Evolutionary conservation across 805 yeast species (phyloP), one percentile per base, ranked within the genome.

Genomic region (Suhomyces canberraensis): DNA sequence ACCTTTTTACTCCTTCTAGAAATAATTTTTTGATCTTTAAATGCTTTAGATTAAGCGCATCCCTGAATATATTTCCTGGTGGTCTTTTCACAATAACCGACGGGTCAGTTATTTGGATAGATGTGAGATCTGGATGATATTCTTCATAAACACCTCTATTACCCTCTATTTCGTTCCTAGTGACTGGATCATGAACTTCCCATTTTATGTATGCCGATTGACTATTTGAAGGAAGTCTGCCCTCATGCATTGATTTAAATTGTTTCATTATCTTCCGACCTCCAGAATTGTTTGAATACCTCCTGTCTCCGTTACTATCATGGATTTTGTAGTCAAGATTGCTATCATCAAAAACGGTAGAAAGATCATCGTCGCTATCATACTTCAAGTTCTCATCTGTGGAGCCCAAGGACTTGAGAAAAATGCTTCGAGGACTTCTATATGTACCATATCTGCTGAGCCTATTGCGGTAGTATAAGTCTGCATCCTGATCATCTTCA

Each of bases 11-110:
- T 11, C 42, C 42, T 9, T 51, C 56, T 11, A 61, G 40, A 8
- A 26, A 18, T 16, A 66, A 39, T 19, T 41, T 47, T 8, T 40
- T 39, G 3, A 50, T 38, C 2, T 60, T 64, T 2, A 52, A 41
- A 26, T 50, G 48, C 0, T 41, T 38, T 9, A 73, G 45, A 13
- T 29, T 35, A 21, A 56, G 44, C 22, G 62, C 39, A 45, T 71
- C 74, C 16, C 50, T 45, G 36, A 64, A 71, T 36, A 61, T 63
- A 4, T 44, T 40, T 2, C 62, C 71, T 1, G 73, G 75, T 16
- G 65, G 54, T 11, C 37, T 31, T 15, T 48, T 41, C 1, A 61
- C 52, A 8, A 56, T 40, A 7, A 9, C 22, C 13, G 45, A 36
- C 13, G 48, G 47, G 21, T 50, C 48, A 11, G 39, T 31, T n/a